Percentiles rank a stretch among this genome's conserved stretches.
These are phyloP conservation scores for Thalassiosira hispida DNA, from an alignment of 352 stramenopile genomes.

Conservation along the genomic window DNA sequence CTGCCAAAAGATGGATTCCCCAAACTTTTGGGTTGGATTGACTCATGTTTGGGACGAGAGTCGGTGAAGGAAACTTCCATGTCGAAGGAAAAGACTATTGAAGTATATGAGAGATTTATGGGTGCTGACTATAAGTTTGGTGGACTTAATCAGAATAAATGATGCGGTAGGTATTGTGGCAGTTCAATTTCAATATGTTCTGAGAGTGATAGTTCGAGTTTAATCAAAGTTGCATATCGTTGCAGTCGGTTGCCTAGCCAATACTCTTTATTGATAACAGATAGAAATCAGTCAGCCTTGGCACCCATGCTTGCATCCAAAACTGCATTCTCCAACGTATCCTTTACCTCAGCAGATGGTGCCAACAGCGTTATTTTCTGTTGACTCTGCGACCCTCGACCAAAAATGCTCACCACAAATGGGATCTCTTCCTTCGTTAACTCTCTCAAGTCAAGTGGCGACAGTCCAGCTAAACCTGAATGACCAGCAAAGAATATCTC, in stretches of 20 bases:
- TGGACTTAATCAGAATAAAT: constrained; percentile 63
- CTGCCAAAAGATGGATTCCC: constrained; percentile 52
- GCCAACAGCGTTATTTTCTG: constrained; percentile 72
- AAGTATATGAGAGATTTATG: constrained; percentile 54
- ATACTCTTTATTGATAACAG: no score
- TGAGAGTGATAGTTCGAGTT: no score
- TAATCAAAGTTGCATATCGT: no score
- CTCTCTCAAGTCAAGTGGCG: constrained; percentile 79
- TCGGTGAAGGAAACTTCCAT: constrained; percentile 61
- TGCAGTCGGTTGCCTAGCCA: no score
- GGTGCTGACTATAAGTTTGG: constrained; percentile 58
- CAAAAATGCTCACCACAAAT: constrained; percentile 76
- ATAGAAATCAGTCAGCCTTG: constrained; percentile 59
- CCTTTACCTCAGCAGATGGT: constrained; percentile 47
- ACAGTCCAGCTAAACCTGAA: constrained; percentile 76
- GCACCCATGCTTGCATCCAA: constrained; percentile 56
- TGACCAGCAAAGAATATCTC: constrained; percentile 80
- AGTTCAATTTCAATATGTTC: background rate
- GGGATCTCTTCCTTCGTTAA: constrained; percentile 69
- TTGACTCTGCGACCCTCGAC: constrained; percentile 61
- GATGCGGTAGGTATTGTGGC: background rate
- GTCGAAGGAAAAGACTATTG: constrained; percentile 53
- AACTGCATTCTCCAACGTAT: constrained; percentile 69
- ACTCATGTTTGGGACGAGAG: constrained; percentile 43
- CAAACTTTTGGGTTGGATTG: constrained; percentile 45